Evolutionary conservation across 257 asterid genomes (phyloP), one percentile per base, ranked within the genome.

Genomic region (Osmanthus fragrans): DNA sequence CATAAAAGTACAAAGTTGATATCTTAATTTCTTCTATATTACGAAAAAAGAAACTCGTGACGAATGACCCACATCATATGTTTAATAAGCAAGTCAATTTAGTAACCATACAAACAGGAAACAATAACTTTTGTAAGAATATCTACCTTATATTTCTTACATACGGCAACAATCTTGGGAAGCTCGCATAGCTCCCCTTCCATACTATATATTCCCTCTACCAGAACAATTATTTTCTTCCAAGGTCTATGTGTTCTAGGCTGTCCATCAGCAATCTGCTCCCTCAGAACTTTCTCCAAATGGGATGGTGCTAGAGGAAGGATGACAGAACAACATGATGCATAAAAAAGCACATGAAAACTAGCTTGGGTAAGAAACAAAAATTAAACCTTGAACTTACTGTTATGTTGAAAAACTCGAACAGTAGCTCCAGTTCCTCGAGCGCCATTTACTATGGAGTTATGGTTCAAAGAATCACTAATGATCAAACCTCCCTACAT

Each of bases 151-250:
- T 92, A 89, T 85, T 96, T 96, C 88, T 96, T 96, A 94, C 99
- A 93, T 81, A 93, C 84, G 74, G 96, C 80, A 54, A 96, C 97
- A 79, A 96, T 90, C 84, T 96, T 97, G 42, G 98, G 98, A 76
- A 96, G 97, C 78, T 93, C 82, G 88, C 99, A 96, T 63, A 96
- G 89, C 82, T 96, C 99, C 71, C 99, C 99, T 80, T 96, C 99
- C 99, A 96, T 96, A 81, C 97, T 93, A 86, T 96, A 96, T 82
- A 96, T 96, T 71, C 99, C 99, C 88, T 93, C 99, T 89, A 96
- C 99, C 81, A 96, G 88, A 69, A 96, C 96, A 71, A 96, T 85
- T 71, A 96, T 93, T 89, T 96, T 93, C 80, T 93, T 96, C 99
- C 98, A 96, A 37, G 97, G 98, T 80, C 98, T 88, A 82, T 93